Evolutionary conservation across 305 asterid genomes (phyloP).

Genomic region (Euphrasia arctica): DNA sequence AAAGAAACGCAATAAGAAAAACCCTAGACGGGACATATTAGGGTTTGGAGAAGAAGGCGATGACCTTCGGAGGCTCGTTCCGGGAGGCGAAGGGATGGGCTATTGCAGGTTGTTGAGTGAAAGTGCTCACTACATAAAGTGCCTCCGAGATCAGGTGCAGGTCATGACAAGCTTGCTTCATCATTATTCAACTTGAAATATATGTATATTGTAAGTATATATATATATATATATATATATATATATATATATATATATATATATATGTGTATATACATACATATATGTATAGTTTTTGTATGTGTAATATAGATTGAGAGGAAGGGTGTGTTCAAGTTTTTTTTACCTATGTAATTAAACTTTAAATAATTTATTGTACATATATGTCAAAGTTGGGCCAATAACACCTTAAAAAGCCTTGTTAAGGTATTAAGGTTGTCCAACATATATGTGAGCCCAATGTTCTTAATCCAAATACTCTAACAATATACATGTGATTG

Average conservation of each 20-base stretch:
- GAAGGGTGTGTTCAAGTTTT: not conserved
- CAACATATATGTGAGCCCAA: no score
- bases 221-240: no score
- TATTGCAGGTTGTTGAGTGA: constrained; percentile 53
- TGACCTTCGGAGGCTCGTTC: constrained; percentile 54
- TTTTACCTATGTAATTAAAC: not conserved
- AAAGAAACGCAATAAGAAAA: constrained; percentile 5
- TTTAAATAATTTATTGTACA: no score
- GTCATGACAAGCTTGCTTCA: constrained; percentile 61
- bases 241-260: no score
- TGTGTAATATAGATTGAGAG: not conserved
- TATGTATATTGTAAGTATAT: no score
- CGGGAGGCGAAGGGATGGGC: constrained; percentile 65
- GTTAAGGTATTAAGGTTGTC: no score
- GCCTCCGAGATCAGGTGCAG: constrained; percentile 69
- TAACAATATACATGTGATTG: no score
- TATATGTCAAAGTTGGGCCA: no score
- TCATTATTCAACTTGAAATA: constrained; percentile 30
- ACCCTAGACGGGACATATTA: constrained; percentile 36
- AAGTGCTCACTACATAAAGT: constrained; percentile 70
- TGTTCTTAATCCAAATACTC: no score
- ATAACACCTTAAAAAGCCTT: no score
- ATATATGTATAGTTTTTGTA: not conserved
- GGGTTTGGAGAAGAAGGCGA: constrained; percentile 30
- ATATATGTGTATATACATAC: no score